Percentiles rank a stretch among this genome's conserved stretches.
Conservation (phyloP, 495 filamentous ascomycete genomes). For the Oidiodendron maius region DNA sequence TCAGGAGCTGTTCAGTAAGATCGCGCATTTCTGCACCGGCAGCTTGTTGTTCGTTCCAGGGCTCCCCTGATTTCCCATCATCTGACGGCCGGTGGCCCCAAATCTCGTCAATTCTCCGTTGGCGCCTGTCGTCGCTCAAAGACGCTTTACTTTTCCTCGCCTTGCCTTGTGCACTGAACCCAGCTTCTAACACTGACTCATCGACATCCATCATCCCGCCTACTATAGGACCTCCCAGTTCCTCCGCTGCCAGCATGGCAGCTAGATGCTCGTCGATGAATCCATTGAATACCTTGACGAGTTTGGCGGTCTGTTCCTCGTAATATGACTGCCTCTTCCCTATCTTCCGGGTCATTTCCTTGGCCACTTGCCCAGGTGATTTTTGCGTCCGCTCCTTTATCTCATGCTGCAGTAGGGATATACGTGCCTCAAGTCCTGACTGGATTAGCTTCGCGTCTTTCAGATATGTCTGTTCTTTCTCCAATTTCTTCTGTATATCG, state of each 20-base stretch:
- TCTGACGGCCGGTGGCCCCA: conserved; percentile 43
- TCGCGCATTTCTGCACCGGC: conserved; percentile 62
- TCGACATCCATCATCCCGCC: conserved; percentile 62
- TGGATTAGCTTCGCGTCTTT: conserved; percentile 51
- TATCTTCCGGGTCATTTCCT: conserved; percentile 51
- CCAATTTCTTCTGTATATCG: conserved; percentile 44
- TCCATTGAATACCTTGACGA: conserved; percentile 58
- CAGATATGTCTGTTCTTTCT: conserved; percentile 53
- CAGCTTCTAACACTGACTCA: conserved; percentile 53
- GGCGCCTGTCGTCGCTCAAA: conserved; percentile 42
- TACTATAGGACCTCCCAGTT: conserved; percentile 77
- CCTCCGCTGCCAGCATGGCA: conserved; percentile 79
- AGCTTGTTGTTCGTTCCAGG: conserved; percentile 53
- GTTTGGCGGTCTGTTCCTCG: conserved; percentile 44
- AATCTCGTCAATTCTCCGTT: conserved; percentile 70
- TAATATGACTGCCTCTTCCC: conserved; percentile 50
- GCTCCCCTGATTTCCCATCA: conserved; percentile 26
- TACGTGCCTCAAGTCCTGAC: conserved; percentile 50
- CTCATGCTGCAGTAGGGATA: conserved; percentile 38
- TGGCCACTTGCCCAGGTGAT: conserved; percentile 51
- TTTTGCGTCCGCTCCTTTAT: conserved; percentile 51
- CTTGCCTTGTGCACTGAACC: conserved; percentile 68
- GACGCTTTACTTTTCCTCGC: conserved; percentile 53
- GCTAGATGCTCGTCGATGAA: conserved; percentile 72
- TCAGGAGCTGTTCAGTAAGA: conserved; percentile 57